These are phyloP conservation scores for Sphagnurus paluster DNA, from an alignment of 1,284 basidiomycete genomes.

Conservation along the genomic window DNA sequence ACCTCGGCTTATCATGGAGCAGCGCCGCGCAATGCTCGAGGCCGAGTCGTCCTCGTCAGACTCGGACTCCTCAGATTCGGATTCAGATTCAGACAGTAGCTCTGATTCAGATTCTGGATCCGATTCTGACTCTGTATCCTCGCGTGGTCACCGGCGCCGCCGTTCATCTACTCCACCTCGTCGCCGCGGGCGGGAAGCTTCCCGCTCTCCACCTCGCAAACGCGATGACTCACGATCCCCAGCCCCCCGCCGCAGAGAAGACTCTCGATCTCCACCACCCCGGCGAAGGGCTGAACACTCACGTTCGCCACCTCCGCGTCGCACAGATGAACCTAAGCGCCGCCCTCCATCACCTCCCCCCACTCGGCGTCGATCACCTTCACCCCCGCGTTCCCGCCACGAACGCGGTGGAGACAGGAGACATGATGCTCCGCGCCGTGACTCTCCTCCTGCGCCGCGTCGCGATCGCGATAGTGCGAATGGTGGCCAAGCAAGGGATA, in stretches of 20 bases:
- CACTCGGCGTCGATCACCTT: constrained; percentile 20
- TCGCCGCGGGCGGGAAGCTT: constrained; percentile 32
- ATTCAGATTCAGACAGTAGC: constrained; percentile 35
- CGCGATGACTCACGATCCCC: constrained; percentile 32
- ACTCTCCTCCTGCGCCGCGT: constrained; percentile 1
- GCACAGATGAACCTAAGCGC: constrained; percentile 26
- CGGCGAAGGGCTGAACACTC: constrained; percentile 28
- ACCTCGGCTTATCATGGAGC: constrained; percentile 88
- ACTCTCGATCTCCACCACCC: constrained; percentile 30
- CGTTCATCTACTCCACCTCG: constrained; percentile 35
- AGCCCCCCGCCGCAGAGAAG: constrained; percentile 26
- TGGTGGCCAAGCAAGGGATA: neutral
- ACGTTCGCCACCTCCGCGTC: constrained; percentile 26
- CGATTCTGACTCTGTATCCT: constrained; percentile 18
- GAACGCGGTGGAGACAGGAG: constrained; percentile 7
- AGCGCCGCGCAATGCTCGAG: constrained; percentile 82
- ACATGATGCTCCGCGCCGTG: constrained; percentile 5
- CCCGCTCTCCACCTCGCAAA: constrained; percentile 31
- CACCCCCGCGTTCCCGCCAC: constrained; percentile 11
- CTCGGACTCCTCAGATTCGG: constrained; percentile 38
- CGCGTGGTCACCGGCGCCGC: constrained; percentile 25
- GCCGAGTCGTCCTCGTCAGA: constrained; percentile 67
- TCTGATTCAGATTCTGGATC: constrained; percentile 29
- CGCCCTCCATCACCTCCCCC: constrained; percentile 15
- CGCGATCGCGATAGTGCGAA: no score